These are phyloP conservation scores for Kandelia obovata DNA, from an alignment of 345 rosid genomes.

Conservation along the genomic window DNA sequence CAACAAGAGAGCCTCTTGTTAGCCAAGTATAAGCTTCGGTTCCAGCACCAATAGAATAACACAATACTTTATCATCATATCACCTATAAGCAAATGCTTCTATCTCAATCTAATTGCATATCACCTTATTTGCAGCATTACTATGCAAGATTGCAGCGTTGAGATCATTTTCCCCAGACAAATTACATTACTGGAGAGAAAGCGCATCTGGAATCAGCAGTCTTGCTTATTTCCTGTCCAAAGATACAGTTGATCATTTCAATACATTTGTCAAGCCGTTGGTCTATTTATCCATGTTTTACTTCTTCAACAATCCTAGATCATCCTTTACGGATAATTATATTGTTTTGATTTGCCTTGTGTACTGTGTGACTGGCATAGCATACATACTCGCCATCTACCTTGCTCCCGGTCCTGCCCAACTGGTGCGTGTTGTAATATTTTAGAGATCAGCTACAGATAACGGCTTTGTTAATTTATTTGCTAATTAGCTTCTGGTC, in stretches of 20 bases:
- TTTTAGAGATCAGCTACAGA: background rate
- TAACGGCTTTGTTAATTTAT: background rate
- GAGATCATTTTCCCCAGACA: constrained; percentile 72
- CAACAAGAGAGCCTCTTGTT: background rate
- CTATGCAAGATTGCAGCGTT: constrained; percentile 75
- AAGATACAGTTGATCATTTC: constrained; percentile 73
- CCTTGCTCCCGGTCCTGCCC: constrained; percentile 66
- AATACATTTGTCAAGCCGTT: constrained; percentile 68
- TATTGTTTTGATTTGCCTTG: constrained; percentile 60
- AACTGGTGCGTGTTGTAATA: constrained; percentile 49
- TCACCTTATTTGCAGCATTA: constrained; percentile 49
- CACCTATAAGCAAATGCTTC: background rate
- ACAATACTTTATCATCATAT: background rate
- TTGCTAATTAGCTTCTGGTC: constrained; percentile 9
- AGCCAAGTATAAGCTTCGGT: background rate
- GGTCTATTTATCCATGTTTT: constrained; percentile 81
- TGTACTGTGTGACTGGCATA: constrained; percentile 81
- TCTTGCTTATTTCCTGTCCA: constrained; percentile 74
- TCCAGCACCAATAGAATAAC: background rate
- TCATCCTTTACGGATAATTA: constrained; percentile 73
- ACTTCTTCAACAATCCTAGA: constrained; percentile 89
- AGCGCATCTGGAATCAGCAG: constrained; percentile 76
- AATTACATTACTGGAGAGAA: constrained; percentile 72
- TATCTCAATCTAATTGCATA: background rate
- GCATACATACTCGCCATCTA: constrained; percentile 76